Evolutionary conservation across 176 grass and related monocot species (phyloP).

Genomic region (Hyparrhenia diplandra): DNA sequence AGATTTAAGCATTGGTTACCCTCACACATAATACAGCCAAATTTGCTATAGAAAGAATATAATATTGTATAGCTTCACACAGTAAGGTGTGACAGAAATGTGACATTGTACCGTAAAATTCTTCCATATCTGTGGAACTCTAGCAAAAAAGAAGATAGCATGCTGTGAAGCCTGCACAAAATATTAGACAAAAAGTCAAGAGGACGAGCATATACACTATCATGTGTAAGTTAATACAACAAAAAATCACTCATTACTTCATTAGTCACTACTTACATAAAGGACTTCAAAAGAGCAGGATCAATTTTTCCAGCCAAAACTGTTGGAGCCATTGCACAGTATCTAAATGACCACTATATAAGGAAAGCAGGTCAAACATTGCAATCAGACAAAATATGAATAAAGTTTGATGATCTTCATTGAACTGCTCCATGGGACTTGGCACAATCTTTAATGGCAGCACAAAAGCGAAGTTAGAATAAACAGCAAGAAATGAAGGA

Average conservation of each 20-base stretch:
- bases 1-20: background rate
- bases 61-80: background rate
- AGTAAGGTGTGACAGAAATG: background rate
- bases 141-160: slow-evolving; percentile 91
- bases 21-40: slow-evolving; percentile 3
- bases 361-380: slow-evolving; percentile 31
- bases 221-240: background rate
- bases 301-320: slow-evolving; percentile 84
- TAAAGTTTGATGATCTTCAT: background rate
- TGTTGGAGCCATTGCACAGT: slow-evolving; percentile 76
- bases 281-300: slow-evolving; percentile 84
- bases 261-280: slow-evolving; percentile 69
- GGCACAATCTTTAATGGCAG: background rate
- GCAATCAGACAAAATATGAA: slow-evolving; percentile 6
- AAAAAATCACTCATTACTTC: background rate
- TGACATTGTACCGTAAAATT: slow-evolving; percentile 82
- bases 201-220: background rate
- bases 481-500: slow-evolving; percentile 40
- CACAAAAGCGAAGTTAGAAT: background rate
- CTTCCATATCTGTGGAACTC: slow-evolving; percentile 95
- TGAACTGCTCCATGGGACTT: background rate
- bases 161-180: slow-evolving; percentile 80
- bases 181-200: slow-evolving; percentile 19
- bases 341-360: slow-evolving; percentile 59
- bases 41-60: background rate